Evolutionary conservation across 2,329 filamentous ascomycete species (phyloP).

Genomic region (Alternaria sp.): DNA sequence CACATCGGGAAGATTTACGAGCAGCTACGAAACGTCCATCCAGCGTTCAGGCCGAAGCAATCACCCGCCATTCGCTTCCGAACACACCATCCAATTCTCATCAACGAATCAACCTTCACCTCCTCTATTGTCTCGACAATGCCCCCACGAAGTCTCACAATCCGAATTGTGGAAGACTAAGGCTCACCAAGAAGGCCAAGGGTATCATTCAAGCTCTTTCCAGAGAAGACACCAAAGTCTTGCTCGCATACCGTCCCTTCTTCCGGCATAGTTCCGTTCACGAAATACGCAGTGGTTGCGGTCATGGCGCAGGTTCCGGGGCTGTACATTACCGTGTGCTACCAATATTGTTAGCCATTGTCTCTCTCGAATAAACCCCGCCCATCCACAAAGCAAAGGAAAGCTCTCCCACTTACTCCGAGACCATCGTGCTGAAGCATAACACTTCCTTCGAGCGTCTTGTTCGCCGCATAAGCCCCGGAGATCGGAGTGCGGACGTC

Average conservation of each 20-base stretch:
- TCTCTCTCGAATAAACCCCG: background rate
- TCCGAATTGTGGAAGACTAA: background rate
- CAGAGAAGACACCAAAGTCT: background rate
- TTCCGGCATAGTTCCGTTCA: background rate
- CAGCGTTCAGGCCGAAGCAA: background rate
- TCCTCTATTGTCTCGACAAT: background rate
- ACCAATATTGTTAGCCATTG: background rate
- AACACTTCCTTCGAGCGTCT: background rate
- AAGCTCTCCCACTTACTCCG: background rate
- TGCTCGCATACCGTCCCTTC: background rate
- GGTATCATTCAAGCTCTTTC: background rate
- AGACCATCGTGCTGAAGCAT: background rate
- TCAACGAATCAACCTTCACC: background rate
- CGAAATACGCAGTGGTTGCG: background rate
- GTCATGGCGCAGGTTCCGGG: background rate
- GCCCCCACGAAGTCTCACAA: background rate
- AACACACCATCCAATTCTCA: background rate
- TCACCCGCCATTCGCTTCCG: background rate
- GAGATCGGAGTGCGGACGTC: background rate
- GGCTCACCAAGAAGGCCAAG: background rate
- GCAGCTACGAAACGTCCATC: background rate
- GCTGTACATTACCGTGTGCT: background rate
- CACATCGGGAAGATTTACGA: background rate
- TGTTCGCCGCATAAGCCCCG: background rate
- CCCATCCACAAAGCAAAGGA: background rate